Base-by-base conservation (phyloP, 1,284 basidiomycete species). In the Singerocomus rubriflavus region DNA sequence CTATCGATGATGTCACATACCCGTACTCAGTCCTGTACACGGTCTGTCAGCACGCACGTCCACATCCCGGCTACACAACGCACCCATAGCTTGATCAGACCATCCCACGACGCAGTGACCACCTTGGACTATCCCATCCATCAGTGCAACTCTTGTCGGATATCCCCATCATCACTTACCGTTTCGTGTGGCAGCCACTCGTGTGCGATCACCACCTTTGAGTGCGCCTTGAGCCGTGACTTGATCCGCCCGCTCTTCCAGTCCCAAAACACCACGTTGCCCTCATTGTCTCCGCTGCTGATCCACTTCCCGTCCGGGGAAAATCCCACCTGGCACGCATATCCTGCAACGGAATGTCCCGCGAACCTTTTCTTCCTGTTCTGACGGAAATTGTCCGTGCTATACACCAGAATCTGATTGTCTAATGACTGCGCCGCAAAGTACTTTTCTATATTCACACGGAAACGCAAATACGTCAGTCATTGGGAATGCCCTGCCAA, bases 211-310 rank as follows among this genome's bases (percentile, higher is more conserved):
- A 99, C 91, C 9, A 98, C 96, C 73, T 98, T 93, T 36, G 82
- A 85, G 69, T 99, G 97, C 6, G 91, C 91, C 52, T 85, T 82
- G 51, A 99, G 72, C 40, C 93, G 76, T 56, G 92, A 95, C 70
- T 93, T 89, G 67, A 99, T 91, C 57, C 90, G 84, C 4, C 93
- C 90, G n/a, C 86, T 93, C 75, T 98, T 99, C 93, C 93, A 99
- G 71, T 99, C 97, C 97, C 96, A 99, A 71, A 98, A 97, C 13
- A 98, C 91, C 39, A 99, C 78, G 68, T 97, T 94, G 2, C 97
- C 97, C 55, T 88, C 85, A 4, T 91, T 91, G 62, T 98, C 96
- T 29, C 97, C 97, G 48, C 92, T 95, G 61, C 91, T 95, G 61
- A 99, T 87, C 86, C 93, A 96, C 69, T 93, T 92, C 14, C 97